Conservation (phyloP, 73 alveolate genomes). For the Symbiodinium pilosum region DNA sequence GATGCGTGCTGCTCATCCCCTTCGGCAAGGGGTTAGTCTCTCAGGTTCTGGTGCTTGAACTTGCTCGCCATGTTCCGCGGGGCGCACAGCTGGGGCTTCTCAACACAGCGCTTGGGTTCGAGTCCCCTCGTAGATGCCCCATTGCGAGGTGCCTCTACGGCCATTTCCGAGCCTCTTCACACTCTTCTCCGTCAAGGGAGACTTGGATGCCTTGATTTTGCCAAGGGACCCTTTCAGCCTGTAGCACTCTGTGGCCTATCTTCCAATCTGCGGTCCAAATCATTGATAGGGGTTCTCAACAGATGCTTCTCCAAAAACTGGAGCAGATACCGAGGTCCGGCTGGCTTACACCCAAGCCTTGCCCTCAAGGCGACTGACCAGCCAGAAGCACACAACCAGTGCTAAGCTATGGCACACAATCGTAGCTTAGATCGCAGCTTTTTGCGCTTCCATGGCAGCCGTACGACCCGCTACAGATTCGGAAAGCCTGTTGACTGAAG, state of each 20-base stretch:
- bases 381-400: no score
- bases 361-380: background rate
- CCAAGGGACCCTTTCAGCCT: constrained; percentile 4
- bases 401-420: no score
- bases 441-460: no score
- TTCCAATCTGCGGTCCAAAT: background rate
- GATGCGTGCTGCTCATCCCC: no score
- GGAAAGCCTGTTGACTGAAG: no score
- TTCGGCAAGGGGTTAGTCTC: no score
- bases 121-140: background rate
- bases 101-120: background rate
- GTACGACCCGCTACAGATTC: no score
- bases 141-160: background rate
- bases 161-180: no score
- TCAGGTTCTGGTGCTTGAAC: no score
- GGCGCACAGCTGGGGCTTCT: background rate
- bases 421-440: no score
- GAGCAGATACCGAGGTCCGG: constrained; percentile 4
- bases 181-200: background rate
- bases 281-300: background rate
- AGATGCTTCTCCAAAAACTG: background rate
- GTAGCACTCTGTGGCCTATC: background rate
- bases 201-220: background rate
- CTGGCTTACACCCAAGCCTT: background rate
- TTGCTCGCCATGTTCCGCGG: no score